Conservation (phyloP, 2,329 filamentous ascomycete species). For the Mycosphaerelloides madeirae region DNA sequence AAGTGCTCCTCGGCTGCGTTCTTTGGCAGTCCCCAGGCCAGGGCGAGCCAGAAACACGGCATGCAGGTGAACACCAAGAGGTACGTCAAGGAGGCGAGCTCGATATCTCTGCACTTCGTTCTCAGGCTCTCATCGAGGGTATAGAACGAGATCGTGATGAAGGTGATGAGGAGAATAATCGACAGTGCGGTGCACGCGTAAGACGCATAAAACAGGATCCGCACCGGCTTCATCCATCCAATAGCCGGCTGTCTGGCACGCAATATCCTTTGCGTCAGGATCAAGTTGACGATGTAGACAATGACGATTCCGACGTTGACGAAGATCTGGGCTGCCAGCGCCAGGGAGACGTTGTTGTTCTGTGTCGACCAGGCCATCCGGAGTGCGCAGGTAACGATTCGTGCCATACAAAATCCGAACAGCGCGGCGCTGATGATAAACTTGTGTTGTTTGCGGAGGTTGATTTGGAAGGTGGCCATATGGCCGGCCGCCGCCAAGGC, state of each 20-base stretch:
- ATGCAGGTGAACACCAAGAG: conserved; percentile 22
- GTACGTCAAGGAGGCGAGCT: conserved; percentile 22
- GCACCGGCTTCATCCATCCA: conserved; percentile 24
- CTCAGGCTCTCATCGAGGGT: conserved; percentile 20
- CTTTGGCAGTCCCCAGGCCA: conserved; percentile 14
- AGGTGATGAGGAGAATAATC: conserved; percentile 25
- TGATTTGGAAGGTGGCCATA: conserved; percentile 40
- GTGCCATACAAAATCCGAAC: conserved; percentile 43
- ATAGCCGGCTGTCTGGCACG: conserved; percentile 26
- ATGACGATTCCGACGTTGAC: conserved; percentile 29
- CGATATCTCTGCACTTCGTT: conserved; percentile 15
- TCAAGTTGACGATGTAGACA: conserved; percentile 29
- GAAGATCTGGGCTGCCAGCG: conserved; percentile 31
- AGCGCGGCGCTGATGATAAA: conserved; percentile 39
- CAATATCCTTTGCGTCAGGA: conserved; percentile 28
- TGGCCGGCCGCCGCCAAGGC: conserved; percentile 36
- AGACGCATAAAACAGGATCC: conserved; percentile 9
- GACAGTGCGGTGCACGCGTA: conserved; percentile 13
- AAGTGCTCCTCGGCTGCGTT: conserved; percentile 13
- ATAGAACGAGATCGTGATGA: conserved; percentile 28
- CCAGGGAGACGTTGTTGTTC: conserved; percentile 26
- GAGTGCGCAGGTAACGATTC: conserved; percentile 38
- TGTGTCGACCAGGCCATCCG: conserved; percentile 29
- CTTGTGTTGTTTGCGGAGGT: conserved; percentile 36
- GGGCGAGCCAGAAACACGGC: conserved; percentile 19